Conservation (phyloP, 345 rosid species). For the Rhodomyrtus tomentosa region DNA sequence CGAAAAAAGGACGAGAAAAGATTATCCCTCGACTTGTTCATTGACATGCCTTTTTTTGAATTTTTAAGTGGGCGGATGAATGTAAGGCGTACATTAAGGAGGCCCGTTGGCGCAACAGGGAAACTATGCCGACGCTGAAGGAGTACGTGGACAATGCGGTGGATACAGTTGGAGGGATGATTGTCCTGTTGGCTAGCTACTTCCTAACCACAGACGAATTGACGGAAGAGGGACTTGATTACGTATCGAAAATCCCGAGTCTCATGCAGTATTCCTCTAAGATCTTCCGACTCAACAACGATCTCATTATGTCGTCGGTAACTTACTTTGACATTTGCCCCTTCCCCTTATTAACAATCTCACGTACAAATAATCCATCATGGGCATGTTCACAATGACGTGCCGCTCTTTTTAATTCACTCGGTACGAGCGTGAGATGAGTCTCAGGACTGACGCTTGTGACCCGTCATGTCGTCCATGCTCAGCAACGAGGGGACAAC, state of each 20-base stretch:
- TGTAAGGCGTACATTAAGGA: conserved; percentile 2
- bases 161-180: not conserved
- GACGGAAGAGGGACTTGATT: not conserved
- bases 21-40: not conserved
- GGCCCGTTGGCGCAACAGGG: conserved; percentile 1
- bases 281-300: conserved; percentile 2
- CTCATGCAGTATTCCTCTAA: not conserved
- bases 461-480: not conserved
- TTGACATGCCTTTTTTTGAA: not conserved
- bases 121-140: not conserved
- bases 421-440: not conserved
- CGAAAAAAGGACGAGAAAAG: not conserved
- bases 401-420: not conserved
- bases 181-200: not conserved
- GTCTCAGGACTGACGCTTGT: not conserved
- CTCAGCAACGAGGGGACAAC: not conserved
- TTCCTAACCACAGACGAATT: not conserved
- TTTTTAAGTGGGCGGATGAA: conserved; percentile 1
- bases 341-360: not conserved
- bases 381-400: not conserved
- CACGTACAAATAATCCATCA: not conserved
- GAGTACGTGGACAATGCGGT: conserved; percentile 4
- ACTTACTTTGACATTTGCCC: not conserved
- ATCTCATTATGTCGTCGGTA: not conserved
- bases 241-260: not conserved